Evolutionary conservation across 306 rosid species (phyloP).

Genomic region (Echinosophora koreensis): DNA sequence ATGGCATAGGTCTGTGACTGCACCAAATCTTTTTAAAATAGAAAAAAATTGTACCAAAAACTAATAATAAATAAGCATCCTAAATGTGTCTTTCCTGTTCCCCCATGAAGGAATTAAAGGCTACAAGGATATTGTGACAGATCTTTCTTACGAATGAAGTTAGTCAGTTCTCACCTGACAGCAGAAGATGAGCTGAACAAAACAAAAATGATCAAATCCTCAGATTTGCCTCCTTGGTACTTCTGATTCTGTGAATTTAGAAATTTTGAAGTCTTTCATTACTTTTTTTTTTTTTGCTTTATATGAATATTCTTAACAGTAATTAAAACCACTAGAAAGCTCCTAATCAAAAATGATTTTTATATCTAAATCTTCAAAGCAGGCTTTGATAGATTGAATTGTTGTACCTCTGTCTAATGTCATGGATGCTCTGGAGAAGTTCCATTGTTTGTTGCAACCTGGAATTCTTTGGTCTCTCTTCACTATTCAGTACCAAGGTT

Average conservation of each 20-base stretch:
- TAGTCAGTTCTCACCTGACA: slow-evolving; percentile 50
- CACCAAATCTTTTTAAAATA: too few relatives aligned
- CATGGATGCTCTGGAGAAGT: slow-evolving; percentile 74
- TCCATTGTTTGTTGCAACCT: slow-evolving; percentile 75
- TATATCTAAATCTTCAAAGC: slow-evolving; percentile 32
- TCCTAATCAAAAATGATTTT: background rate
- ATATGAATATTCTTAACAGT: background rate
- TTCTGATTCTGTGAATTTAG: slow-evolving; percentile 57
- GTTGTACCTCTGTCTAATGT: slow-evolving; percentile 72
- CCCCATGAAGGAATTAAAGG: slow-evolving; percentile 22
- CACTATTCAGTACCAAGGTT: slow-evolving; percentile 60
- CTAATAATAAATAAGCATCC: slow-evolving; percentile 8
- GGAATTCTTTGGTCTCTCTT: slow-evolving; percentile 64
- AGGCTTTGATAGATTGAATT: slow-evolving; percentile 24
- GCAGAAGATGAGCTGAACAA: slow-evolving; percentile 39
- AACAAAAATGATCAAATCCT: slow-evolving; percentile 54
- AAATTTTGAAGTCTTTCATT: slow-evolving; percentile 14
- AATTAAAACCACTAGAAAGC: slow-evolving; percentile 7
- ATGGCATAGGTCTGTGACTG: too few relatives aligned
- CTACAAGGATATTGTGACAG: slow-evolving; percentile 24
- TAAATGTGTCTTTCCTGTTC: slow-evolving; percentile 28
- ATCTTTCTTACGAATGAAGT: slow-evolving; percentile 9
- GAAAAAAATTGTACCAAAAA: too few relatives aligned
- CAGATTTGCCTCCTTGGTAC: slow-evolving; percentile 53
- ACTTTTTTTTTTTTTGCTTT: slow-evolving; percentile 4